A percentile compares a stretch with the other conserved stretches of the same genome.
phyloP scores from a whole-genome alignment of 192 early-diverging fungal species.

The Funneliformis mosseae region DNA sequence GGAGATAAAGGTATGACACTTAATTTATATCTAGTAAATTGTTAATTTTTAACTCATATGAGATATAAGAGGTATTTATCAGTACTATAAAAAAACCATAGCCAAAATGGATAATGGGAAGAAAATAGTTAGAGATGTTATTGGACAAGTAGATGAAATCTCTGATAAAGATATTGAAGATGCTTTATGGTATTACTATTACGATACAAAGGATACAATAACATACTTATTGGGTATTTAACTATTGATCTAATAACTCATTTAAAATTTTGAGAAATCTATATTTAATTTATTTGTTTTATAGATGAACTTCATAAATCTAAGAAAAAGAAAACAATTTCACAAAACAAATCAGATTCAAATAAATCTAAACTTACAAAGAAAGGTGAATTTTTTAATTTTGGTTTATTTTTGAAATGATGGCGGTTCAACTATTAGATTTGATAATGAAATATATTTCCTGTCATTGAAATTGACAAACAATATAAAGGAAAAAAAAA shows the following conservation, averaged over 20 bases:
- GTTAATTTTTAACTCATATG: not conserved
- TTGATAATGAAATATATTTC: not conserved
- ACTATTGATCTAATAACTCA: not conserved
- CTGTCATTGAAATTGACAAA: not conserved
- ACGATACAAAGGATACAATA: slow-evolving; percentile 67
- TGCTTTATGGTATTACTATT: slow-evolving; percentile 74
- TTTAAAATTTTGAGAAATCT: not conserved
- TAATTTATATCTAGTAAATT: not conserved
- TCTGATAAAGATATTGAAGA: slow-evolving; percentile 68
- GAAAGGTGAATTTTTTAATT: slow-evolving; percentile 15
- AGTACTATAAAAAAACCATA: not conserved
- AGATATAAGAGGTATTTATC: not conserved
- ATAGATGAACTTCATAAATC: not conserved
- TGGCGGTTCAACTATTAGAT: not conserved
- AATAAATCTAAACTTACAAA: not conserved
- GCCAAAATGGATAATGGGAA: slow-evolving; percentile 57
- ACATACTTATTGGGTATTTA: slow-evolving; percentile 66
- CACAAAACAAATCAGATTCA: not conserved
- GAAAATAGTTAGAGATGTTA: slow-evolving; percentile 57
- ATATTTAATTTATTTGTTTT: slow-evolving; percentile 28
- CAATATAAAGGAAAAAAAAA: not conserved
- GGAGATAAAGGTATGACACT: not conserved
- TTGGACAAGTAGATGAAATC: slow-evolving; percentile 60
- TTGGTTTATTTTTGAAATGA: not conserved
- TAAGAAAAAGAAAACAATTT: not conserved